A percentile compares a stretch with the other conserved stretches of the same genome.
These are phyloP conservation scores for Polygonum aviculare DNA, from an alignment of 148 eudicot genomes.

Conservation along the genomic window DNA sequence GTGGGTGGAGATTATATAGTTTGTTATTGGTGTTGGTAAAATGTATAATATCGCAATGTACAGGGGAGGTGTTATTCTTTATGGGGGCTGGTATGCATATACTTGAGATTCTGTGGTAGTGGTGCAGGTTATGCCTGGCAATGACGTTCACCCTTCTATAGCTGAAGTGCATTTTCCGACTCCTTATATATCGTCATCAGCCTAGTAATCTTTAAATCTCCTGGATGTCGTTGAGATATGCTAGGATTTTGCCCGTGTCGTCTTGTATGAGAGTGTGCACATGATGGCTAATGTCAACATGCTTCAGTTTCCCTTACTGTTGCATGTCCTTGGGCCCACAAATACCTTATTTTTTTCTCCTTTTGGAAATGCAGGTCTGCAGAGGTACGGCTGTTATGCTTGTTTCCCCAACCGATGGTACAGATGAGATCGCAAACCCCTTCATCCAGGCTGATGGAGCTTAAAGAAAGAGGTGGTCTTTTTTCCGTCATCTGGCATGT, in stretches of 20 bases:
- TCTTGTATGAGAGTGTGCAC: too few species aligned
- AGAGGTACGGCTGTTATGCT: conserved; percentile 98
- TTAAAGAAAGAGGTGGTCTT: not conserved
- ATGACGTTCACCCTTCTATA: too few species aligned
- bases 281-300: not conserved
- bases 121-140: not conserved
- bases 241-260: not conserved
- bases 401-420: conserved; percentile 91
- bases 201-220: too few species aligned
- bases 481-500: not conserved
- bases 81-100: too few species aligned
- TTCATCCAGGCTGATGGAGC: conserved; percentile 39
- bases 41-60: too few species aligned
- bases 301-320: not conserved
- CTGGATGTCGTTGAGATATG: too few species aligned
- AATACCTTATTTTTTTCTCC: not conserved
- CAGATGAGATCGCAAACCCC: conserved; percentile 90
- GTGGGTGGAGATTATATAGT: too few species aligned
- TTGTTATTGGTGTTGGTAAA: too few species aligned
- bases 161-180: too few species aligned
- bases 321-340: not conserved
- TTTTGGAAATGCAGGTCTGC: conserved; percentile 52
- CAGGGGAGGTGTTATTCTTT: too few species aligned
- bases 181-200: too few species aligned
- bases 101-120: not conserved